phyloP scores from a whole-genome alignment of 768 basidiomycete species.

The Suillus bovinus region DNA sequence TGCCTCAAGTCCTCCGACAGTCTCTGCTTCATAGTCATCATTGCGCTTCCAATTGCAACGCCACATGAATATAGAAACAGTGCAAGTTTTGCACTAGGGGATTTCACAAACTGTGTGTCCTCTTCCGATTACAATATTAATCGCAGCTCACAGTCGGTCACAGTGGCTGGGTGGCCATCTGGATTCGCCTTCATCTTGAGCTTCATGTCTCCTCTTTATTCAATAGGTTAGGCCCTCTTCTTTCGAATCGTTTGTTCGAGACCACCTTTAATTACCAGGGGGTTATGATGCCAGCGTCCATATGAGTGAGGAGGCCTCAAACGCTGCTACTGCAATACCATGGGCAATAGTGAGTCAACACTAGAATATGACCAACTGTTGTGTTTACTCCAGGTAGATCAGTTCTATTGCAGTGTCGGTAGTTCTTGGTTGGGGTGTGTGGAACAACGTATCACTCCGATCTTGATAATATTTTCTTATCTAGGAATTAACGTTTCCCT shows the following conservation, averaged over 20 bases:
- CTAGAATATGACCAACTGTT: neutral
- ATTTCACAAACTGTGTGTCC: conserved; percentile 9
- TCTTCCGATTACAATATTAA: neutral
- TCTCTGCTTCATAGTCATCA: neutral
- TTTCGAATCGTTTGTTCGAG: conserved; percentile 1
- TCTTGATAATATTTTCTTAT: neutral
- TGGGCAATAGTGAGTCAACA: neutral
- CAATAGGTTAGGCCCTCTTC: conserved; percentile 1
- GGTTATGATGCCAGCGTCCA: neutral
- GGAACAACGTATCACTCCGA: neutral
- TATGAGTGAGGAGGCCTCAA: neutral
- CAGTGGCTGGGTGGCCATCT: conserved; percentile 20
- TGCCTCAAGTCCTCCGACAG: neutral
- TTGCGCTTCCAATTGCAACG: neutral
- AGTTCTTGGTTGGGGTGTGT: conserved; percentile 2
- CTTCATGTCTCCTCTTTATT: neutral
- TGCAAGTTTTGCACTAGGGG: neutral
- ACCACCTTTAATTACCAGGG: conserved; percentile 19
- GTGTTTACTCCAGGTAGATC: neutral
- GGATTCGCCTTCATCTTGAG: neutral
- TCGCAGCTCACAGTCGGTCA: neutral
- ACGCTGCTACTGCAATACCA: conserved; percentile 11
- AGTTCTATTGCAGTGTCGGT: neutral
- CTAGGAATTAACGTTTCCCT: neutral
- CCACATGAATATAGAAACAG: neutral